These are phyloP conservation scores for Zygosaccharomyces lentus DNA, from an alignment of 805 yeast species.

Conservation along the genomic window DNA sequence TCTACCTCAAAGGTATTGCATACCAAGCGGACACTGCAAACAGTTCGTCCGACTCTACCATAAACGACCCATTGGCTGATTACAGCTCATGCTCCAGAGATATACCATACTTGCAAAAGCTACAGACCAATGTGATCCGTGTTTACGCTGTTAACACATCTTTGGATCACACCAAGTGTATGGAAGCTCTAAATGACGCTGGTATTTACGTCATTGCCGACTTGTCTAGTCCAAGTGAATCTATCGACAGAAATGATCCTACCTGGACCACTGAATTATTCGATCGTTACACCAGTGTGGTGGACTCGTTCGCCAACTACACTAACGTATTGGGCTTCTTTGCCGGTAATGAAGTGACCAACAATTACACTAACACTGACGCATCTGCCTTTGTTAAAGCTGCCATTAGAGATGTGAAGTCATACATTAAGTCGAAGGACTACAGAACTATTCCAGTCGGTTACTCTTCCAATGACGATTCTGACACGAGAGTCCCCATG, in stretches of 20 bases:
- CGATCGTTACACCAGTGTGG: constrained; percentile 63
- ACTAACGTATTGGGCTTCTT: constrained; percentile 76
- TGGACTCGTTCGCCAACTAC: constrained; percentile 64
- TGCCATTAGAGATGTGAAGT: constrained; percentile 72
- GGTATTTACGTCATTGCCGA: constrained; percentile 81
- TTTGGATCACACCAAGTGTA: constrained; percentile 63
- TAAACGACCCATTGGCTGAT: constrained; percentile 71
- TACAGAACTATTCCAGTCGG: constrained; percentile 76
- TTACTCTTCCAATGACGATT: constrained; percentile 76
- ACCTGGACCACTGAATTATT: constrained; percentile 59
- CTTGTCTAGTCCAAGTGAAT: constrained; percentile 59
- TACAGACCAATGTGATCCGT: constrained; percentile 66
- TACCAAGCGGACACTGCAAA: constrained; percentile 67
- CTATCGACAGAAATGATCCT: constrained; percentile 62
- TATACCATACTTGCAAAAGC: constrained; percentile 59
- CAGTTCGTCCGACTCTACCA: constrained; percentile 41
- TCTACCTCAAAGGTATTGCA: constrained; percentile 73
- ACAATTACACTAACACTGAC: constrained; percentile 58
- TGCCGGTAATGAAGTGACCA: constrained; percentile 83
- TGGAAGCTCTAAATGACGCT: constrained; percentile 61
- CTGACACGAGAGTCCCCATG: constrained; percentile 56
- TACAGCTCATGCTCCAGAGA: constrained; percentile 61
- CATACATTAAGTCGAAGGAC: constrained; percentile 54
- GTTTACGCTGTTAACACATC: constrained; percentile 69
- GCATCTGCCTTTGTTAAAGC: constrained; percentile 83